A percentile compares a stretch with the other conserved stretches of the same genome.
phyloP scores from a whole-genome alignment of 2,329 filamentous ascomycete genomes.

The Tolypocladium album region DNA sequence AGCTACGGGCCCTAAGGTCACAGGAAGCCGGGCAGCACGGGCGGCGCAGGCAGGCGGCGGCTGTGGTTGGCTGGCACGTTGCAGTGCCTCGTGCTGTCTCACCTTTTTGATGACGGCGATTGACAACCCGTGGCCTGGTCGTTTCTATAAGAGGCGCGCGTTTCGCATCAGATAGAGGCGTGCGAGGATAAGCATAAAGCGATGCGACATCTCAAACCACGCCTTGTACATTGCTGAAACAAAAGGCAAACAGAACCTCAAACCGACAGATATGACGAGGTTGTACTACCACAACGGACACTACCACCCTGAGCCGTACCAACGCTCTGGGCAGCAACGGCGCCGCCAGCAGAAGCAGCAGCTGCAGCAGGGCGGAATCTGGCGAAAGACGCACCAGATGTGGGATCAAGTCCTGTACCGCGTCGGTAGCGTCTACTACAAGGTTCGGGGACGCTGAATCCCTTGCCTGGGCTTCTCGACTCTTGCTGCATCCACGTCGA shows the following conservation, averaged over 20 bases:
- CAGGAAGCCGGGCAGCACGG: background rate
- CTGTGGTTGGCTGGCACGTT: background rate
- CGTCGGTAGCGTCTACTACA: constrained; percentile 27
- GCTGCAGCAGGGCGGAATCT: constrained; percentile 10
- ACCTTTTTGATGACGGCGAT: too few relatives aligned
- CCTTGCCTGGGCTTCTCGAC: background rate
- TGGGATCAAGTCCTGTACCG: constrained; percentile 29
- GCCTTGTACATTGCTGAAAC: background rate
- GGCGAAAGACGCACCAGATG: constrained; percentile 22
- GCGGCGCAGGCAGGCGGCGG: background rate
- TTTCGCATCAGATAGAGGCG: background rate
- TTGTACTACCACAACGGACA: constrained; percentile 20
- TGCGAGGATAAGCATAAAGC: background rate
- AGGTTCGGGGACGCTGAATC: constrained; percentile 15
- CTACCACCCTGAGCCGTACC: constrained; percentile 12
- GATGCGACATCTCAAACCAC: background rate
- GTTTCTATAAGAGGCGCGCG: background rate
- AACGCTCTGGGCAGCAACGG: background rate
- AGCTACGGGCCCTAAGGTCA: background rate
- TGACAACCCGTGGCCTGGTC: background rate
- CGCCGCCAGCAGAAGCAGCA: background rate
- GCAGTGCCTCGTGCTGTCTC: background rate
- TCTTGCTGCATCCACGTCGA: background rate
- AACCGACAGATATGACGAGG: background rate
- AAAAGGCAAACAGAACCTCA: background rate